Conservation (phyloP, 2,329 filamentous ascomycete species). For the Cephalotrichum gorgonifer region DNA sequence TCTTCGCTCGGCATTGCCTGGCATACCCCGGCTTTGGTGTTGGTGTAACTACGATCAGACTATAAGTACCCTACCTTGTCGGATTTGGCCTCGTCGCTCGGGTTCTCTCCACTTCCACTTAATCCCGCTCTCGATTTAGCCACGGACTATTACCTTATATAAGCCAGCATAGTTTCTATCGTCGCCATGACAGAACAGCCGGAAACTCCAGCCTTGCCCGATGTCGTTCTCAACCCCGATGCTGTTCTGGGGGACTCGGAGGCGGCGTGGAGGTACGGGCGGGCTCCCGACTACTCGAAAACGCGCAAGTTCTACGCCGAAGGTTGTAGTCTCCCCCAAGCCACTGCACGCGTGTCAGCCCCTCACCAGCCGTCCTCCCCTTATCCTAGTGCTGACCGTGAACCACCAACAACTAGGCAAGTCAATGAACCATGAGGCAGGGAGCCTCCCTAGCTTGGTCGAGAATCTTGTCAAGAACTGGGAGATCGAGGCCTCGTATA, state of each 20-base stretch:
- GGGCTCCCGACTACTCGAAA: slow-evolving; percentile 49
- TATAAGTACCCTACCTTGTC: too few species aligned
- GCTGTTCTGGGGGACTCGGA: not conserved
- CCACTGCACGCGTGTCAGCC: not conserved
- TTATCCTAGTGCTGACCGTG: not conserved
- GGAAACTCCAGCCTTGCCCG: not conserved
- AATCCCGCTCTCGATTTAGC: too few species aligned
- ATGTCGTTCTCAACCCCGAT: not conserved
- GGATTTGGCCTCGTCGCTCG: too few species aligned
- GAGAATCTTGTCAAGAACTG: slow-evolving; percentile 65
- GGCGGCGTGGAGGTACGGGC: not conserved
- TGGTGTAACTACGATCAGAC: too few species aligned
- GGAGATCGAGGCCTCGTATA: slow-evolving; percentile 63
- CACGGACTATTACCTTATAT: too few species aligned
- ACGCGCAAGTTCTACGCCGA: slow-evolving; percentile 48
- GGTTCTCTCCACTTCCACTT: too few species aligned
- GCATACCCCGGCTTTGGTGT: too few species aligned
- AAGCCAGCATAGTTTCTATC: too few species aligned
- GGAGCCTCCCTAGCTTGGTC: slow-evolving; percentile 48
- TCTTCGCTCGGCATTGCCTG: too few species aligned
- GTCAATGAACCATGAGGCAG: slow-evolving; percentile 40
- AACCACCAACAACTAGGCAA: slow-evolving; percentile 33
- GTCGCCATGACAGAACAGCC: too few species aligned
- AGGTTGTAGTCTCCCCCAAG: slow-evolving; percentile 30
- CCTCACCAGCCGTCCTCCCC: slow-evolving; percentile 1